These are phyloP conservation scores for Conringia planisiliqua DNA, from an alignment of 345 rosid genomes.

Conservation along the genomic window DNA sequence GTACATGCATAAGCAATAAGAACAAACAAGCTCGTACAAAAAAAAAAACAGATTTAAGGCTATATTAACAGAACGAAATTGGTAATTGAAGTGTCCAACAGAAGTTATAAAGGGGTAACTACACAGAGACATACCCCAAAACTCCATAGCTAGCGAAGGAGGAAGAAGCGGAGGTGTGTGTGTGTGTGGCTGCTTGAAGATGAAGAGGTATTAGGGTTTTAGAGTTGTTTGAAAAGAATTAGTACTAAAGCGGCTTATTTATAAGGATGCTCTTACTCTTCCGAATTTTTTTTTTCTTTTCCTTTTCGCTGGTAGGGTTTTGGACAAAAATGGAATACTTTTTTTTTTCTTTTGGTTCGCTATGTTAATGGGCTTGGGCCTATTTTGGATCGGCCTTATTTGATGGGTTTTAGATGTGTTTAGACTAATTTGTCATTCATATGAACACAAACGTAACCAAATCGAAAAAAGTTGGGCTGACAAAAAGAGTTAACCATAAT, in stretches of 20 bases:
- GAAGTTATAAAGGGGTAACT: neutral
- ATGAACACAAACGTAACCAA: neutral
- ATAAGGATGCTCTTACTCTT: neutral
- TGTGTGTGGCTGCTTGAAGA: constrained; percentile 18
- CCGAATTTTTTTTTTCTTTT: neutral
- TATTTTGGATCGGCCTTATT: neutral
- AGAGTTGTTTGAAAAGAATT: neutral
- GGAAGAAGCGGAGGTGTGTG: neutral
- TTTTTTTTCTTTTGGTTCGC: neutral
- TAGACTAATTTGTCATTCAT: neutral
- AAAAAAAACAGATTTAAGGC: neutral
- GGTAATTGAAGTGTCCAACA: neutral
- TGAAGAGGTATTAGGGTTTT: constrained; percentile 16
- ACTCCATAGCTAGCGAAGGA: constrained; percentile 22
- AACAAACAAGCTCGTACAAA: neutral
- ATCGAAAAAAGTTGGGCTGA: too few species aligned
- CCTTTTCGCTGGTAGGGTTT: neutral
- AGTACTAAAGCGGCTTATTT: neutral
- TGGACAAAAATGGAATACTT: neutral
- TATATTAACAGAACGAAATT: too few species aligned
- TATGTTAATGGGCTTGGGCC: neutral
- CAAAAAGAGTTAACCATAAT: too few species aligned
- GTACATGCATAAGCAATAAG: neutral
- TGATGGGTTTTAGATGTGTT: neutral
- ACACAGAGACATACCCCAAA: constrained; percentile 28